A percentile compares a stretch with the other conserved stretches of the same genome.
Evolutionary conservation across 2,329 filamentous ascomycete species (phyloP).

Genomic region (Dothideomycetes sp.): DNA sequence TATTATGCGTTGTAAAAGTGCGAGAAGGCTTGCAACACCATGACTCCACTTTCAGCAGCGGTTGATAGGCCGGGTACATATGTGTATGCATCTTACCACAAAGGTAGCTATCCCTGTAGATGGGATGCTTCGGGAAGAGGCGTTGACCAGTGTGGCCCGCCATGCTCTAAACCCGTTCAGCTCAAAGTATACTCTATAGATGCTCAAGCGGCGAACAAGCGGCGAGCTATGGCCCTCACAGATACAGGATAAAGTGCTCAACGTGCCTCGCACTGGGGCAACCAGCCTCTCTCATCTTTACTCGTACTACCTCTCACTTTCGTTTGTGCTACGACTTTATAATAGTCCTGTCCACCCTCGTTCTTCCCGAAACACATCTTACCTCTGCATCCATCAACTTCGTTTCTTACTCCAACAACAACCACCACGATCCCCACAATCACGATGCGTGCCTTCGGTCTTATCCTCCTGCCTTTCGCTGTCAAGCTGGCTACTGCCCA

Average conservation of each 20-base stretch:
- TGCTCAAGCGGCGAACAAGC: constrained; percentile 9
- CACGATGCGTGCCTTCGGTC: constrained; percentile 38
- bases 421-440: neutral
- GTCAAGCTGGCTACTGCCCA: constrained; percentile 44
- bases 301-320: constrained; percentile 11
- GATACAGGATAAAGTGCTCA: constrained; percentile 13
- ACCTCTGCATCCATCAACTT: neutral
- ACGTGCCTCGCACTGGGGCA: constrained; percentile 8
- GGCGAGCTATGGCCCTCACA: constrained; percentile 12
- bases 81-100: constrained; percentile 6
- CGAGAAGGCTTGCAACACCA: too few species aligned
- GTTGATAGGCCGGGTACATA: too few species aligned
- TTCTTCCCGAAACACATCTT: constrained; percentile 3
- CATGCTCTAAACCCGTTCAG: too few species aligned
- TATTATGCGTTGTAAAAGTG: too few species aligned
- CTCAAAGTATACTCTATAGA: too few species aligned
- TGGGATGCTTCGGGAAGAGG: constrained; percentile 11
- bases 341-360: too few species aligned
- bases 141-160: constrained; percentile 11
- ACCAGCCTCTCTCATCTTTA: constrained; percentile 1
- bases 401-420: neutral
- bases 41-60: too few species aligned
- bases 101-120: too few species aligned
- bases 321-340: constrained; percentile 11
- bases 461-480: constrained; percentile 43